Evolutionary conservation across 2,329 filamentous ascomycete species (phyloP), one percentile per base, ranked within the genome.

Genomic region (Gnomoniopsis sp.): DNA sequence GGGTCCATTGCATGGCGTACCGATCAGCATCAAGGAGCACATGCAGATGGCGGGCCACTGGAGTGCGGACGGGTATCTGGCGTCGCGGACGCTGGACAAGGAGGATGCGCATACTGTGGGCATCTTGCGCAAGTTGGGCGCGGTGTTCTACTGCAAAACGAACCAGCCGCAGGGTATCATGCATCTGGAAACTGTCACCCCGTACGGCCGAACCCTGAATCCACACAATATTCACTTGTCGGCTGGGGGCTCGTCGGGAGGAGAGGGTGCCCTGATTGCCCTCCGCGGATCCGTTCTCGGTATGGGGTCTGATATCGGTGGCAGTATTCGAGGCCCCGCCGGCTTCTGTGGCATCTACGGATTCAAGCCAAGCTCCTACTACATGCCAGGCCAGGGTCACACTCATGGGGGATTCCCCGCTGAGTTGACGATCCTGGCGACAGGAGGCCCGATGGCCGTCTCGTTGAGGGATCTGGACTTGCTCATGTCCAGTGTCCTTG

Each of bases 101-200:
- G 70, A 76, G 34, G 83, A 88, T 66, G 77, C 83, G 6, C 80
- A 82, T 0, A 74, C 89, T 33, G 79, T 88, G 0, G 75, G 78
- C 1, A 73, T 88, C 1, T 71, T 89, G 11, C 73, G 80, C 41
- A 74, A 73, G 17, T 75, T 84, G 0, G 88, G 87, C 1, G 87
- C 86, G 1, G 77, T 89, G 1, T 75, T 86, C 49, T 86, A 87
- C 65, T 82, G 83, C 59, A 89, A 90, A 69, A 90, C 88, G 0
- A 90, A 88, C 57, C 79, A 89, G 6, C 87, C 88, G 0, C 83
- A 85, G 64, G 79, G 77, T 0, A 72, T 85, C 50, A 77, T 77
- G 69, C 75, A 77, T 17, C 68, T 86, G 41, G 87, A 89, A 66
- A 82, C 79, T 3, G 77, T 80, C 44, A 88, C 86, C 65, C 70